These are phyloP conservation scores for Limtongia smithiae DNA, from an alignment of 805 yeast species.

Conservation along the genomic window DNA sequence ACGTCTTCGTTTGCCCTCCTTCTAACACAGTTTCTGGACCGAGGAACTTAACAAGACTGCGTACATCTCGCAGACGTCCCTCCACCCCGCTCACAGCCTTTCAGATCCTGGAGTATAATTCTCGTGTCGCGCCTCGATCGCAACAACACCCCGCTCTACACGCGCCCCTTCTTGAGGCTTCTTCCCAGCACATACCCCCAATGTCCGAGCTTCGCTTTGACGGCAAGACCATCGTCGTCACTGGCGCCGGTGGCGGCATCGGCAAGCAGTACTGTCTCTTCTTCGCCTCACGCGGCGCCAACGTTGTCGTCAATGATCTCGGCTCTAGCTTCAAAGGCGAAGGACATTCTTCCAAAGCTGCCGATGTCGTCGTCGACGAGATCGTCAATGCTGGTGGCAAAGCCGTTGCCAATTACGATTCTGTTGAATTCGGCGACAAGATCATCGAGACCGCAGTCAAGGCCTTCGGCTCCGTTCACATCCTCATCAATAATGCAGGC, in stretches of 20 bases:
- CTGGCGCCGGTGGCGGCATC: conserved; percentile 98
- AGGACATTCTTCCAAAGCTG: conserved; percentile 59
- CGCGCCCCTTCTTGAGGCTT: no score
- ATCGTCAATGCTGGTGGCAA: conserved; percentile 70
- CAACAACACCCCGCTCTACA: no score
- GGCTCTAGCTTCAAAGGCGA: conserved; percentile 80
- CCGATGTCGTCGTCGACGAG: conserved; percentile 85
- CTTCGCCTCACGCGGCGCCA: conserved; percentile 87
- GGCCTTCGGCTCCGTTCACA: conserved; percentile 82
- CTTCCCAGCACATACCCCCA: background rate
- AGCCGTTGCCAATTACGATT: conserved; percentile 93
- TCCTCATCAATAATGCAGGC: conserved; percentile 92
- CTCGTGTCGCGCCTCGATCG: no score
- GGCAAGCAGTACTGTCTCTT: conserved; percentile 85
- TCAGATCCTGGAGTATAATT: no score
- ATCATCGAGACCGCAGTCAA: conserved; percentile 83
- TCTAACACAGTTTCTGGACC: no score
- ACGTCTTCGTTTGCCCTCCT: no score
- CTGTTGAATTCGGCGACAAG: conserved; percentile 78
- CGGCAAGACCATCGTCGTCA: conserved; percentile 84
- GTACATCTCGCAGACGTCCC: no score
- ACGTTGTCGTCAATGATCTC: conserved; percentile 90
- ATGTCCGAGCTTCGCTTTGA: conserved; percentile 48
- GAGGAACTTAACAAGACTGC: no score
- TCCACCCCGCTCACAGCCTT: no score